Conservation (phyloP, 2,329 filamentous ascomycete species). For the Neofusicoccum kwambonambiense region DNA sequence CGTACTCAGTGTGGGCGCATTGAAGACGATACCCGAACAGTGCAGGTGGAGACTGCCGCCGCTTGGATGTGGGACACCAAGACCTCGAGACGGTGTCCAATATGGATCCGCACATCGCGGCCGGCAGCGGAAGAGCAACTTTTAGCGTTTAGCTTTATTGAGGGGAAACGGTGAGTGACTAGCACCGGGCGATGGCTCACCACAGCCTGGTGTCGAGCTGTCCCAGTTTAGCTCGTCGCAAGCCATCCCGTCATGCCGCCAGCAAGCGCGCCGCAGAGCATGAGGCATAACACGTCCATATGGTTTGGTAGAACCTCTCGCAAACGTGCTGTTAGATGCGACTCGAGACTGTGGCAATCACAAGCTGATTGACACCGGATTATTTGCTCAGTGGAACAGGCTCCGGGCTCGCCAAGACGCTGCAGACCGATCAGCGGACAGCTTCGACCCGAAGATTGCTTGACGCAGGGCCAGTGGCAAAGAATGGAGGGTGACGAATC, state of each 20-base stretch:
- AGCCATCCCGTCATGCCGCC: too few species aligned
- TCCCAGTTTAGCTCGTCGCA: too few species aligned
- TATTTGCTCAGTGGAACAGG: neutral
- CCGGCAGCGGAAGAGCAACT: neutral
- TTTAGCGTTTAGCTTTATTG: neutral
- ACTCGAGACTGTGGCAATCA: neutral
- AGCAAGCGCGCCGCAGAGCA: too few species aligned
- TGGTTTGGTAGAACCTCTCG: too few species aligned
- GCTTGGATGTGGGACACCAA: neutral
- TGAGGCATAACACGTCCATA: too few species aligned
- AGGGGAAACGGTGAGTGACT: neutral
- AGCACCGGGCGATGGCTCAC: neutral
- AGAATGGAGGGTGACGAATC: neutral
- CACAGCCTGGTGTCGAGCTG: too few species aligned
- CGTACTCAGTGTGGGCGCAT: neutral
- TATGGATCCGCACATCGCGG: too few species aligned
- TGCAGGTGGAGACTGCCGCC: neutral
- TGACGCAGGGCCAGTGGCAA: too few species aligned
- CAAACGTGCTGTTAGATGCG: neutral
- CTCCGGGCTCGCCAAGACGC: neutral
- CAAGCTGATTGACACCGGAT: neutral
- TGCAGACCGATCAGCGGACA: neutral
- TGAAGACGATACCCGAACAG: conserved; percentile 1
- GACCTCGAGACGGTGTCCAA: neutral
- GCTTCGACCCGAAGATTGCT: neutral